phyloP scores from a whole-genome alignment of 306 rosid species.

The Prunus armeniaca region DNA sequence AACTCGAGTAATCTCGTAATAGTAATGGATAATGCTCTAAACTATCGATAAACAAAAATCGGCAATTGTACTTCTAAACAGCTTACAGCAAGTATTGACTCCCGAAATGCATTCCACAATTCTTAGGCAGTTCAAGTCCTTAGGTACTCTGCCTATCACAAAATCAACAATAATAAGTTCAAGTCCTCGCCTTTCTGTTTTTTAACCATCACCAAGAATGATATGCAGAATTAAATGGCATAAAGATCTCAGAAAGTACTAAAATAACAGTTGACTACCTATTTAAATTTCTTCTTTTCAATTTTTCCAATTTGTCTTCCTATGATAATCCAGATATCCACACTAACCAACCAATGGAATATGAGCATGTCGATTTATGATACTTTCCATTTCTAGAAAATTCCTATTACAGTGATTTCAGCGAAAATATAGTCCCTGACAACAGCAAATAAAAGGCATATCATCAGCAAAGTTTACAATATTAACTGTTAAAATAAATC shows the following conservation, averaged over 20 bases:
- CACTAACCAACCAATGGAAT: not conserved
- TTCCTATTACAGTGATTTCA: not conserved
- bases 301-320: not conserved
- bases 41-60: too few species aligned
- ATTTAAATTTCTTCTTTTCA: not conserved
- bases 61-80: too few species aligned
- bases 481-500: too few species aligned
- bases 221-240: too few species aligned
- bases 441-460: not conserved
- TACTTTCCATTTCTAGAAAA: not conserved
- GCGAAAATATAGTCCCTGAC: not conserved
- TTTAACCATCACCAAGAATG: not conserved
- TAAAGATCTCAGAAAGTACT: not conserved
- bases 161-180: constrained; percentile 19
- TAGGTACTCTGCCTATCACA: constrained; percentile 54
- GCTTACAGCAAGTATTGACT: too few species aligned
- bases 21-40: too few species aligned
- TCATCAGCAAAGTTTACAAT: not conserved
- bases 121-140: constrained; percentile 26
- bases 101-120: too few species aligned
- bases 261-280: not conserved
- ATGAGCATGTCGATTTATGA: not conserved
- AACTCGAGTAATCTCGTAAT: too few species aligned
- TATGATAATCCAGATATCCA: not conserved
- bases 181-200: too few species aligned